These are phyloP conservation scores for Neohortaea acidophila DNA, from an alignment of 495 filamentous ascomycete species.

Conservation along the genomic window DNA sequence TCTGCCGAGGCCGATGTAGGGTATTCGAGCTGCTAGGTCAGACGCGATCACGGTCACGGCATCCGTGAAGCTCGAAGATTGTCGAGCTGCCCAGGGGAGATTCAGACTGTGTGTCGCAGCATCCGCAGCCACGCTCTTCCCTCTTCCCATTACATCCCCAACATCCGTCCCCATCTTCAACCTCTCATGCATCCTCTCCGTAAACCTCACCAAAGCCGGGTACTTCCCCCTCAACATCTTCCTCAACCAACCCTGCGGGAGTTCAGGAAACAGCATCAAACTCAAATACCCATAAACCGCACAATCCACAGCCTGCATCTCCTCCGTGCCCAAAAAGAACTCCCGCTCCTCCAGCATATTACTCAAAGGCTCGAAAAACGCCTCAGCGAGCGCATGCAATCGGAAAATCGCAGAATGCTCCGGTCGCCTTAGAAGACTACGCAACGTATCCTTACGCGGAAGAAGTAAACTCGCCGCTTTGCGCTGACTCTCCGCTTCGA, in stretches of 20 bases:
- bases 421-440: constrained; percentile 20
- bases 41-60: neutral
- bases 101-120: neutral
- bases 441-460: constrained; percentile 21
- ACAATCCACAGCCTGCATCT: constrained; percentile 56
- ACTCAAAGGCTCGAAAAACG: constrained; percentile 54
- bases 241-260: constrained; percentile 58
- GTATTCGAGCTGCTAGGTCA: constrained; percentile 5
- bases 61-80: neutral
- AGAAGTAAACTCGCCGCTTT: constrained; percentile 17
- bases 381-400: constrained; percentile 50
- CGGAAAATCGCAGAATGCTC: constrained; percentile 40
- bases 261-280: constrained; percentile 51
- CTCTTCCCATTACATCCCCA: constrained; percentile 5
- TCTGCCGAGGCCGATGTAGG: neutral
- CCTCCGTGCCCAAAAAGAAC: constrained; percentile 37
- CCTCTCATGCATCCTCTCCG: constrained; percentile 11
- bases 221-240: constrained; percentile 45
- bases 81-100: constrained; percentile 6
- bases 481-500: constrained; percentile 11
- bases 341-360: constrained; percentile 42
- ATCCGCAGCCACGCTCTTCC: neutral
- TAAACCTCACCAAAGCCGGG: constrained; percentile 37
- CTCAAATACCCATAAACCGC: constrained; percentile 62
- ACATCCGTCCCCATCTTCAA: constrained; percentile 8